Conservation (phyloP, 2,329 filamentous ascomycete species). For the Truncatella angustata region DNA sequence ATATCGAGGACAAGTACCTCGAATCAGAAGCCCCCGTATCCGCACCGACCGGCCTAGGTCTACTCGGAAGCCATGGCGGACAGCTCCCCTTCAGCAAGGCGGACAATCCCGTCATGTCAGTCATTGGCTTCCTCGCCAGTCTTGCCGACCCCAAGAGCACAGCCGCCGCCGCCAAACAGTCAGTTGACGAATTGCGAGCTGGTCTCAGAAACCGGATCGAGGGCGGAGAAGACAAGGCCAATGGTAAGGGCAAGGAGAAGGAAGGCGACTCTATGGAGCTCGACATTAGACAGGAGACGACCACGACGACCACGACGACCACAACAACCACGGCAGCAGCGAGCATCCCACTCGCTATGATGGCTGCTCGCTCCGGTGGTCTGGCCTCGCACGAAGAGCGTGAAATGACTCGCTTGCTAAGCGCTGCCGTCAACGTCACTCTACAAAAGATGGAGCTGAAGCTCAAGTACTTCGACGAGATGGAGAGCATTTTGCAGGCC, state of each 20-base stretch:
- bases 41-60: constrained; percentile 56
- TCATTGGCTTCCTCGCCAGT: constrained; percentile 89
- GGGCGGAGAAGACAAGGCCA: constrained; percentile 44
- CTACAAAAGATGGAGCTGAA: constrained; percentile 95
- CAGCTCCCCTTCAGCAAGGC: constrained; percentile 86
- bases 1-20: constrained; percentile 96
- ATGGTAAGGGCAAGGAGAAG: constrained; percentile 60
- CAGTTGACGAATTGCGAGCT: constrained; percentile 81
- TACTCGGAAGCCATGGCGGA: constrained; percentile 72
- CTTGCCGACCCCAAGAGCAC: constrained; percentile 88
- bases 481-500: constrained; percentile 87
- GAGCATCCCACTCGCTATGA: constrained; percentile 79
- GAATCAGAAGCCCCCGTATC: constrained; percentile 66
- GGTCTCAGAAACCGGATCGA: constrained; percentile 78
- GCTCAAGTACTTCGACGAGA: constrained; percentile 92
- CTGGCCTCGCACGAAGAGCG: constrained; percentile 95
- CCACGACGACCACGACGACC: constrained; percentile 47
- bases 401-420: constrained; percentile 91
- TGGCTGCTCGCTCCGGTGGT: constrained; percentile 81
- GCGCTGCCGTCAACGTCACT: constrained; percentile 88
- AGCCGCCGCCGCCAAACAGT: constrained; percentile 84
- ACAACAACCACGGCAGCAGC: constrained; percentile 54
- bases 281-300: constrained; percentile 53
- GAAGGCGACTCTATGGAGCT: constrained; percentile 62
- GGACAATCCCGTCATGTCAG: constrained; percentile 95